phyloP scores from a whole-genome alignment of 2,329 filamentous ascomycete genomes.

The Decorospora gaudefroyi region DNA sequence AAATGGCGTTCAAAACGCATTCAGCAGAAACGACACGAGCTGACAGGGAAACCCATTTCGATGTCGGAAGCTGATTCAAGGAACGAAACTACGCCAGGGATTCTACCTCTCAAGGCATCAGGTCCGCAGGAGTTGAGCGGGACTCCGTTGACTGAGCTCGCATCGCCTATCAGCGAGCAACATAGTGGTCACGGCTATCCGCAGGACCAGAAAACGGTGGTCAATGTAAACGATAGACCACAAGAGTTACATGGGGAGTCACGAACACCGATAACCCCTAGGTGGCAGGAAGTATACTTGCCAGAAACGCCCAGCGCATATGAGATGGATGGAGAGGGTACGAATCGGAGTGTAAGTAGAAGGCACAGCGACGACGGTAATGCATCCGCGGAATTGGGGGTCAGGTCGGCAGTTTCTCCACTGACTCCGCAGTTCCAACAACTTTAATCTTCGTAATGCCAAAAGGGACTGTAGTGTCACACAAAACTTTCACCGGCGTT shows the following conservation, averaged over 20 bases:
- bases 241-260: conserved; percentile 34
- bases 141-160: conserved; percentile 33
- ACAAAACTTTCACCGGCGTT: background rate
- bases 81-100: conserved; percentile 1
- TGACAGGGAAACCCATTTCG: conserved; percentile 27
- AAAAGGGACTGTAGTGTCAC: background rate
- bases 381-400: conserved; percentile 10
- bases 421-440: conserved; percentile 13
- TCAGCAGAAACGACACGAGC: conserved; percentile 24
- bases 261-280: conserved; percentile 18
- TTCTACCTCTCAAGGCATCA: conserved; percentile 19
- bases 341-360: conserved; percentile 26
- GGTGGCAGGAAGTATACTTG: conserved; percentile 34
- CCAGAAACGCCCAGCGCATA: conserved; percentile 17
- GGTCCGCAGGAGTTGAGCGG: conserved; percentile 33
- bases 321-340: conserved; percentile 28
- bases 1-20: conserved; percentile 18
- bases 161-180: conserved; percentile 16
- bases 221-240: conserved; percentile 29
- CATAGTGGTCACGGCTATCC: conserved; percentile 18
- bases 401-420: conserved; percentile 23
- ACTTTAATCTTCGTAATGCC: background rate
- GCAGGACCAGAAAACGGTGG: conserved; percentile 24
- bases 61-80: conserved; percentile 24
- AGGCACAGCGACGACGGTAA: conserved; percentile 31